These are phyloP conservation scores for Scleroderma bovista DNA, from an alignment of 768 basidiomycete genomes.

Conservation along the genomic window DNA sequence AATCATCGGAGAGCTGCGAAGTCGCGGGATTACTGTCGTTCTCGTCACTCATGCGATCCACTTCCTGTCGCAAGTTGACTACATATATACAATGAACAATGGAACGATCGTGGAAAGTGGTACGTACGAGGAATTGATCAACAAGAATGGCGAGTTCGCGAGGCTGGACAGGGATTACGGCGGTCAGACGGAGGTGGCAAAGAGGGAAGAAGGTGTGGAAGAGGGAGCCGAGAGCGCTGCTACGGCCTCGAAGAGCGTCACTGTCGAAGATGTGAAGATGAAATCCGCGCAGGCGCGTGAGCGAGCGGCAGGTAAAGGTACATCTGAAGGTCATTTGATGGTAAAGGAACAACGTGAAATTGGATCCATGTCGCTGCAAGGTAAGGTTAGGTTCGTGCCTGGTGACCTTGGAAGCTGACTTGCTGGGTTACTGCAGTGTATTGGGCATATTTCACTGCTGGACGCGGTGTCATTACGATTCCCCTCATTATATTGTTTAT, in stretches of 20 bases:
- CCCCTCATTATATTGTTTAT: constrained; percentile 47
- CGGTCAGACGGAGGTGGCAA: constrained; percentile 21
- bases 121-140: constrained; percentile 48
- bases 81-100: constrained; percentile 44
- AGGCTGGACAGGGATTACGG: constrained; percentile 59
- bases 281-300: constrained; percentile 32
- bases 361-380: constrained; percentile 49
- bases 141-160: constrained; percentile 47
- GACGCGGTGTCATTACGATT: constrained; percentile 42
- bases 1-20: constrained; percentile 44
- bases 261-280: constrained; percentile 31
- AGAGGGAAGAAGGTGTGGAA: constrained; percentile 3
- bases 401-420: no score
- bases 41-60: constrained; percentile 53
- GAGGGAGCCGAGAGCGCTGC: constrained; percentile 18
- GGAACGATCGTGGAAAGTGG: constrained; percentile 45
- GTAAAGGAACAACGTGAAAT: constrained; percentile 60
- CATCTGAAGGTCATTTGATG: constrained; percentile 61
- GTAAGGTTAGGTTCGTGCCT: no score
- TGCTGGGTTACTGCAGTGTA: constrained; percentile 52
- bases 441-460: constrained; percentile 52
- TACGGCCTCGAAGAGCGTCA: constrained; percentile 5
- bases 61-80: constrained; percentile 46
- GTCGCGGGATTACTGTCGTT: constrained; percentile 44
- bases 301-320: constrained; percentile 49